phyloP scores from a whole-genome alignment of 345 rosid genomes.

The Eucalyptus microcorys region DNA sequence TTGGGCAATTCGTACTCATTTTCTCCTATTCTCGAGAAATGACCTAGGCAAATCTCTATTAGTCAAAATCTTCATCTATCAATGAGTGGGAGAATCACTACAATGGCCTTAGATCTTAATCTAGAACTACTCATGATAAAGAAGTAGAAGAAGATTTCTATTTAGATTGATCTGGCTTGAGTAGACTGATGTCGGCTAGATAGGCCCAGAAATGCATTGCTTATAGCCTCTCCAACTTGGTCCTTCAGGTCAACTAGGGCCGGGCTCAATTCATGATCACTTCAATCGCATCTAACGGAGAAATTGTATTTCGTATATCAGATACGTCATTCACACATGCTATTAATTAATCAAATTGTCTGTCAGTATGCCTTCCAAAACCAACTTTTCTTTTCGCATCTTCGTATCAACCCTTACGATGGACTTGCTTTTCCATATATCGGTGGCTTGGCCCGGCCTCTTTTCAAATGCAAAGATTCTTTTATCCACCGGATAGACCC shows the following conservation, averaged over 20 bases:
- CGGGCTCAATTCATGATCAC: background rate
- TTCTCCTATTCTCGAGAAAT: background rate
- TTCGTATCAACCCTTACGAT: accelerated
- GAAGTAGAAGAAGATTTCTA: background rate
- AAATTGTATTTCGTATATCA: background rate
- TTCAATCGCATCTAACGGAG: accelerated
- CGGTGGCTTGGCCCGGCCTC: background rate
- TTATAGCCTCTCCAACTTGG: background rate
- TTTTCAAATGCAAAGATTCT: background rate
- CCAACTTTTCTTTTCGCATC: background rate
- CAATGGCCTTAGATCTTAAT: background rate
- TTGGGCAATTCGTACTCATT: background rate
- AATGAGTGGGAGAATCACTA: background rate
- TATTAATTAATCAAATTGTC: background rate
- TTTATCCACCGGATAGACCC: background rate
- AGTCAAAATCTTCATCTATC: background rate
- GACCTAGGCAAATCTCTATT: background rate
- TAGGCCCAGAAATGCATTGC: background rate
- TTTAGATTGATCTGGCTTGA: background rate
- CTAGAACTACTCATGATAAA: background rate
- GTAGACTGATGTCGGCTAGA: background rate
- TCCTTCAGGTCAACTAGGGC: accelerated
- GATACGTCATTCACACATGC: background rate
- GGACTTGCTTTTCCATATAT: accelerated
- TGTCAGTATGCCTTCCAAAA: background rate